phyloP scores from a whole-genome alignment of 139 green algal species.

The Chlamydomonas sphaeroides region DNA sequence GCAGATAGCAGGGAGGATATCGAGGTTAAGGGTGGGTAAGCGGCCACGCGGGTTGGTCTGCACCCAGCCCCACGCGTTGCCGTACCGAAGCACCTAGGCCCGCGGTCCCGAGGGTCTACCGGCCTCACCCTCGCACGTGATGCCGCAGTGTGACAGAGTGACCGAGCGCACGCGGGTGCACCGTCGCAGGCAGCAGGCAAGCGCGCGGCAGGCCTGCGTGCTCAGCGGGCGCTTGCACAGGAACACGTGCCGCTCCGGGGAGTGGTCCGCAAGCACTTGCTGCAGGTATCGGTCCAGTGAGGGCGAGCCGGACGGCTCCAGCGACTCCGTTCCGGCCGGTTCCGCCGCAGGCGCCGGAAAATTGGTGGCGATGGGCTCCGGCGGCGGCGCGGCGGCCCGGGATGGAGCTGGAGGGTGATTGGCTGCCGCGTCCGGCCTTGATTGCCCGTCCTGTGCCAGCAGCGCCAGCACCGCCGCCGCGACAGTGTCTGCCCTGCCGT shows the following conservation, averaged over 20 bases:
- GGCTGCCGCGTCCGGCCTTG: background rate
- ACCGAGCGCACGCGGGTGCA: slow-evolving; percentile 1
- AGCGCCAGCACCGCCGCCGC: slow-evolving; percentile 18
- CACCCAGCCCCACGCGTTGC: no score
- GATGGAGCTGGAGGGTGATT: background rate
- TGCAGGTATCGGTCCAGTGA: slow-evolving; percentile 32
- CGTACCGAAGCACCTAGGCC: no score
- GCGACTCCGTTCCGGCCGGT: no score
- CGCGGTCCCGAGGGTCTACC: no score
- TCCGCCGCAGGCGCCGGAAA: background rate
- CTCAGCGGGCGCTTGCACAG: slow-evolving; percentile 25
- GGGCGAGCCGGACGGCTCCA: slow-evolving; percentile 13
- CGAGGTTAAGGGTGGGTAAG: background rate
- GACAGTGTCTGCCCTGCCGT: background rate
- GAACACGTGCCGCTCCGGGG: slow-evolving; percentile 31
- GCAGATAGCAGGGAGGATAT: background rate
- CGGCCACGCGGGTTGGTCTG: no score
- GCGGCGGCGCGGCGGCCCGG: background rate
- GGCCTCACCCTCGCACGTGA: slow-evolving; percentile 22
- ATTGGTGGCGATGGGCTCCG: background rate
- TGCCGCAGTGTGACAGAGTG: slow-evolving; percentile 24
- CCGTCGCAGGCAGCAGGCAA: background rate
- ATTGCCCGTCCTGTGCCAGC: background rate
- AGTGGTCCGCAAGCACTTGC: slow-evolving; percentile 6
- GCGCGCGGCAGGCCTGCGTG: background rate